phyloP scores from a whole-genome alignment of 2,329 filamentous ascomycete species.

The Graphilbum sp. region DNA sequence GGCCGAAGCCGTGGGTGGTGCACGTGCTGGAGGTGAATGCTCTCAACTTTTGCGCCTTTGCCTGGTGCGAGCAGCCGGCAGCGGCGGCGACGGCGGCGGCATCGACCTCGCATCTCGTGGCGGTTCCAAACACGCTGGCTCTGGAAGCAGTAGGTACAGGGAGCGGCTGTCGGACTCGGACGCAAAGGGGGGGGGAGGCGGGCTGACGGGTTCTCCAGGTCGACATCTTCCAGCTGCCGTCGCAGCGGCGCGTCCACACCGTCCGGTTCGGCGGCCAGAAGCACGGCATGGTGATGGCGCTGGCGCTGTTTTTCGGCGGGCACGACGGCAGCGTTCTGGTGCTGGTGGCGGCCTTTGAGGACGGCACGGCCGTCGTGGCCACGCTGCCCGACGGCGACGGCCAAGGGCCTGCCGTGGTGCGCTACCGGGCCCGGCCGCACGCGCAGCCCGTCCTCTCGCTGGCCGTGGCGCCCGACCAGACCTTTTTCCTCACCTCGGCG shows the following conservation, averaged over 20 bases:
- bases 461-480: conserved; percentile 30
- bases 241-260: conserved; percentile 49
- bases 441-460: conserved; percentile 70
- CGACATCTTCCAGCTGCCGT: conserved; percentile 72
- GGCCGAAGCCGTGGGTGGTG: conserved; percentile 65
- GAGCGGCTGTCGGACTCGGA: no score
- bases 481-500: conserved; percentile 60
- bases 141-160: conserved; percentile 44
- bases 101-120: conserved; percentile 36
- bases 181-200: no score
- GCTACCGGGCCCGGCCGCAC: conserved; percentile 54
- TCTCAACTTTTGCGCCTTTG: conserved; percentile 86
- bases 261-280: conserved; percentile 31
- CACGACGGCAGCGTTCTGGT: conserved; percentile 20
- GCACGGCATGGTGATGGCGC: conserved; percentile 78
- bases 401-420: conserved; percentile 24
- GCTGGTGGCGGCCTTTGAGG: conserved; percentile 70
- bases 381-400: conserved; percentile 25
- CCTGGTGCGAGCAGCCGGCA: conserved; percentile 33
- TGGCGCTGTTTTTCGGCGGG: conserved; percentile 40
- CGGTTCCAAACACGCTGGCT: conserved; percentile 62
- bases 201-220: no score
- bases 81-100: conserved; percentile 12
- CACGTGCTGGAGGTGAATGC: conserved; percentile 77
- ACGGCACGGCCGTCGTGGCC: conserved; percentile 56